These are phyloP conservation scores for Xylariomycetidae sp. DNA, from an alignment of 2,329 filamentous ascomycete species.

Conservation along the genomic window DNA sequence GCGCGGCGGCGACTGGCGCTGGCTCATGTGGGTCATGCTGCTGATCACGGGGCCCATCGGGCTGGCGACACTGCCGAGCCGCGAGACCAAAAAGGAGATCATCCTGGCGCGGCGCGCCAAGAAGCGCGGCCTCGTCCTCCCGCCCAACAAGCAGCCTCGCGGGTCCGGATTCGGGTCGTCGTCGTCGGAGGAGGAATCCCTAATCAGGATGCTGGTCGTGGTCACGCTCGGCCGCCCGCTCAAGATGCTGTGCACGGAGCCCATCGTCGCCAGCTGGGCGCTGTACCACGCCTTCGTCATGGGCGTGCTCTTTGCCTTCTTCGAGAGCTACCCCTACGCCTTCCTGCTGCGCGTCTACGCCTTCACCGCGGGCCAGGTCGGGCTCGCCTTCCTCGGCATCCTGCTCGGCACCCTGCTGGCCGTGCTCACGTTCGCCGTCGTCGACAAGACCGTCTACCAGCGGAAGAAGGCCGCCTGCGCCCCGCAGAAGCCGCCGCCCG, in stretches of 20 bases:
- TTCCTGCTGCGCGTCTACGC: slow-evolving; percentile 37
- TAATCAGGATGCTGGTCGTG: slow-evolving; percentile 31
- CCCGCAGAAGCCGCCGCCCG: slow-evolving; percentile 37
- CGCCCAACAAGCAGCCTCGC: slow-evolving; percentile 16
- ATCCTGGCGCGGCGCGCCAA: slow-evolving; percentile 33
- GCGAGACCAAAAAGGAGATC: slow-evolving; percentile 54
- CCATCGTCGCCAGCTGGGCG: slow-evolving; percentile 54
- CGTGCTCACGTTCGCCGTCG: slow-evolving; percentile 35
- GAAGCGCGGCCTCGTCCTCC: slow-evolving; percentile 25
- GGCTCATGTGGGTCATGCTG: slow-evolving; percentile 46
- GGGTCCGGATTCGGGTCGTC: no score
- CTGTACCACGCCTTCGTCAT: slow-evolving; percentile 46
- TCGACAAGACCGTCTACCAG: slow-evolving; percentile 38
- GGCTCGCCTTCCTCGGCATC: slow-evolving; percentile 39
- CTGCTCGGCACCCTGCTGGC: slow-evolving; percentile 40
- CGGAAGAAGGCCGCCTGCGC: slow-evolving; percentile 26
- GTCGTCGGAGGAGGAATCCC: no score
- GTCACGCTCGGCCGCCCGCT: slow-evolving; percentile 44
- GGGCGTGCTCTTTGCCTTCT: slow-evolving; percentile 47
- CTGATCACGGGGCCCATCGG: slow-evolving; percentile 37
- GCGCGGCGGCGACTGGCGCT: slow-evolving; percentile 43
- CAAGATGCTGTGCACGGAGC: slow-evolving; percentile 55
- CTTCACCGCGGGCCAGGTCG: slow-evolving; percentile 37
- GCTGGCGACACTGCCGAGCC: slow-evolving; percentile 32
- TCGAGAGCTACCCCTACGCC: slow-evolving; percentile 44